Conservation (phyloP, 495 filamentous ascomycete genomes). For the Tuber magnatum region DNA sequence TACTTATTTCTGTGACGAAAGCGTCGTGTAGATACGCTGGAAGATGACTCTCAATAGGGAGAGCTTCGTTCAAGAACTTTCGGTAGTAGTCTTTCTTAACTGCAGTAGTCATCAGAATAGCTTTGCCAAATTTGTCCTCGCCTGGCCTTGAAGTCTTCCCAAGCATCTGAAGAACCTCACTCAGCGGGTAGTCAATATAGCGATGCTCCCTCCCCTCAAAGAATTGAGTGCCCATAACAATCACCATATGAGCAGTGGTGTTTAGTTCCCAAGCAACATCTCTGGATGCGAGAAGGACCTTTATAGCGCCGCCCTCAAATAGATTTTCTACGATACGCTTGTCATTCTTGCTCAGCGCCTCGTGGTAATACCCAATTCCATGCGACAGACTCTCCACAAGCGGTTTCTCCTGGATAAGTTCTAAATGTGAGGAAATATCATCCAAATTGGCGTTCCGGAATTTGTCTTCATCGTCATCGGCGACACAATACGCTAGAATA, state of each 20-base stretch:
- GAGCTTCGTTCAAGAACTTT: conserved; percentile 94
- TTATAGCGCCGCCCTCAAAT: conserved; percentile 84
- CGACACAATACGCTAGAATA: conserved; percentile 71
- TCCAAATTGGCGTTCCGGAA: conserved; percentile 77
- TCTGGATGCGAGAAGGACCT: conserved; percentile 84
- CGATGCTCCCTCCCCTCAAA: conserved; percentile 95
- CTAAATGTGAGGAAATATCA: conserved; percentile 73
- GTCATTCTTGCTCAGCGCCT: conserved; percentile 78
- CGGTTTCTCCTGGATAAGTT: conserved; percentile 72
- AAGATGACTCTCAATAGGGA: conserved; percentile 91
- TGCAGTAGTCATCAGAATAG: conserved; percentile 87
- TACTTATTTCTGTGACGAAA: conserved; percentile 94
- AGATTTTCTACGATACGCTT: conserved; percentile 90
- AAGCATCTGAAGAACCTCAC: conserved; percentile 99
- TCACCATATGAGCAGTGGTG: conserved; percentile 76
- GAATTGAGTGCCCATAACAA: conserved; percentile 98
- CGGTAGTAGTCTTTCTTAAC: conserved; percentile 97
- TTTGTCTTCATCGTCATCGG: conserved; percentile 86
- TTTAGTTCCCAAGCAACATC: conserved; percentile 97
- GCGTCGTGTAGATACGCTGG: conserved; percentile 87
- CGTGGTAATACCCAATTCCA: conserved; percentile 95
- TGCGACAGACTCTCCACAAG: conserved; percentile 88
- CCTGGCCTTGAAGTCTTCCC: conserved; percentile 78
- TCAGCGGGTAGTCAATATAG: conserved; percentile 93
- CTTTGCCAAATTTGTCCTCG: conserved; percentile 72